Base-by-base conservation (phyloP, 78 protist genomes). In the Acrasis kona region DNA sequence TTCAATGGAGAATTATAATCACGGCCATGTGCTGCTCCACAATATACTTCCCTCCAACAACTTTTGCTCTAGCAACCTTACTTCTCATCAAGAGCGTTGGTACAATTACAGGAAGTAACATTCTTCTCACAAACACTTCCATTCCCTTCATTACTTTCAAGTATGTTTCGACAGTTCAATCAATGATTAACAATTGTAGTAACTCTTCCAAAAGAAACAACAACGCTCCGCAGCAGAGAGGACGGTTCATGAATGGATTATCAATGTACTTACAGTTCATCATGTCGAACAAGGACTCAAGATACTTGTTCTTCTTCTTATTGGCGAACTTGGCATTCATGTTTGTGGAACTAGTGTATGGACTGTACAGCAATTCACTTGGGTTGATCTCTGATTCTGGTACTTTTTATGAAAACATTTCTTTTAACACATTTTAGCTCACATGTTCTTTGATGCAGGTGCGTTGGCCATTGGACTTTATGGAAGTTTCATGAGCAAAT, bases 401-500 rank as follows among this genome's bases (percentile, higher is more conserved):
- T n/a, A n/a, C n/a, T n/a, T n/a, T n/a, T n/a, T n/a, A n/a, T n/a
- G n/a, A n/a, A n/a, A n/a, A n/a, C n/a, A n/a, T n/a, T n/a, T n/a
- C n/a, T n/a, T n/a, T n/a, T n/a, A n/a, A n/a, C n/a, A n/a, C n/a
- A n/a, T n/a, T n/a, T n/a, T n/a, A 6, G 87, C 89, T 31, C 99
- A 96, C 87, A 96, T 96, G 99, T 73, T 92, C 7, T 87, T 94
- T 19, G 99, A 96, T 72, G 87, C 91, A 27, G 69, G 83, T 4
- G 92, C 98, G 10, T 40, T 96, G 6, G 86, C 79, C 39, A 83
- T 93, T 29, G 96, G 93, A 2, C 71, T 96, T 39, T 65, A 34
- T 2, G 96, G 96, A 1, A 40, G 88, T 2, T 77, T 84, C 71
- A 82, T 91, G 40, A n/a, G 92, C 19, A 77, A 76, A 65, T 89